These are phyloP conservation scores for Rhazya stricta DNA, from an alignment of 257 asterid species.

Conservation along the genomic window DNA sequence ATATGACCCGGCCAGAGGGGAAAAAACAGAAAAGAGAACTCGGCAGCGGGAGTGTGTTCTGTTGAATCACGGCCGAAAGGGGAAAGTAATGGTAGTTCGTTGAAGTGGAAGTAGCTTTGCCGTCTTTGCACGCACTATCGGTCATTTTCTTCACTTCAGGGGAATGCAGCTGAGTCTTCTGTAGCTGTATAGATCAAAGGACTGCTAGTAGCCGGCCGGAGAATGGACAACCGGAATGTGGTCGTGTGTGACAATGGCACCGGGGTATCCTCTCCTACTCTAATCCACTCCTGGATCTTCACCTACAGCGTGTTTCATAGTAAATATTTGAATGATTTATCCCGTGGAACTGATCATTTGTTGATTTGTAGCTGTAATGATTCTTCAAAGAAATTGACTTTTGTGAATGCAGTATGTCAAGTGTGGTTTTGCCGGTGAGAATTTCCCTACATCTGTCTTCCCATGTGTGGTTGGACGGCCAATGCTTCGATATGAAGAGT, in stretches of 20 bases:
- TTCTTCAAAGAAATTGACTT: not conserved
- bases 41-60: not conserved
- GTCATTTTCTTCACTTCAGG: not conserved
- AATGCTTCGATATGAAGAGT: constrained; percentile 92
- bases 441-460: constrained; percentile 92
- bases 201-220: not conserved
- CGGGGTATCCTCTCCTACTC: constrained; percentile 46
- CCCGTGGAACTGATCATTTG: not conserved
- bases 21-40: too few species aligned
- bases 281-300: constrained; percentile 15
- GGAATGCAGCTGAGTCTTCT: not conserved
- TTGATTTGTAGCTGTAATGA: not conserved
- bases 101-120: not conserved
- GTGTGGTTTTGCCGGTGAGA: constrained; percentile 95
- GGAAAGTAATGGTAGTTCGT: too few species aligned
- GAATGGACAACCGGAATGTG: constrained; percentile 73
- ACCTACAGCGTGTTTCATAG: not conserved
- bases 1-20: too few species aligned
- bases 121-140: not conserved
- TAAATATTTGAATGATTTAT: not conserved
- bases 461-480: constrained; percentile 99
- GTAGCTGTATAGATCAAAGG: not conserved
- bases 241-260: constrained; percentile 96
- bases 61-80: not conserved
- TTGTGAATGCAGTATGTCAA: constrained; percentile 81